phyloP scores from a whole-genome alignment of 108 stramenopile species.

The Hondaea fermentalgiana region DNA sequence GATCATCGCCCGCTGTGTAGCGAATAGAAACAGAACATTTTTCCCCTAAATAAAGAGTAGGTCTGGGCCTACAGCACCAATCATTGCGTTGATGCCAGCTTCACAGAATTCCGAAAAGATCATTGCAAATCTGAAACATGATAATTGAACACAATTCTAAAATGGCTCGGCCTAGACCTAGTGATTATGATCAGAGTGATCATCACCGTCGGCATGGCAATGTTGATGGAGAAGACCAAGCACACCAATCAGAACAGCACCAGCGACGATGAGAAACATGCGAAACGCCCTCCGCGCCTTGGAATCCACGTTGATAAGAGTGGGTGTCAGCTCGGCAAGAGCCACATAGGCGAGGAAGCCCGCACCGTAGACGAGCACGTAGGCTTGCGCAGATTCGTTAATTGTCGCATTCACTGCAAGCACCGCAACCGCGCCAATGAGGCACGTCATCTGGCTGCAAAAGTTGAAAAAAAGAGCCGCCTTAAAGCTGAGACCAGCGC shows the following conservation, averaged over 20 bases:
- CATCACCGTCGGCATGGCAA: not conserved
- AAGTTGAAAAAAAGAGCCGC: not conserved
- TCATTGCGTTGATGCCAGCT: no score
- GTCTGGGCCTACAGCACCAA: no score
- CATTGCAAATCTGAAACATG: no score
- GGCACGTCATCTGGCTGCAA: not conserved
- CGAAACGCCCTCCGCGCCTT: not conserved
- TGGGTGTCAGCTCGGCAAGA: not conserved
- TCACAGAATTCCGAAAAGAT: no score
- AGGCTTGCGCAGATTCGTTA: not conserved
- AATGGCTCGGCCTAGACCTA: no score
- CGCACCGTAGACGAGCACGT: not conserved
- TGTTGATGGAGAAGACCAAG: not conserved
- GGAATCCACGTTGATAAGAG: not conserved
- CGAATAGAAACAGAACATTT: no score
- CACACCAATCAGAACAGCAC: not conserved
- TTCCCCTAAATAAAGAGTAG: no score
- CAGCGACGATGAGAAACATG: not conserved
- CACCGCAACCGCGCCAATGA: not conserved
- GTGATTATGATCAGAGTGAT: no score
- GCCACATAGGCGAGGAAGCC: conserved; percentile 8
- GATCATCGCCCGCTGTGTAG: no score
- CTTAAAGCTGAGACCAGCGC: not conserved
- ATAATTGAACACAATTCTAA: no score
- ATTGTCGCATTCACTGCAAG: not conserved